Evolutionary conservation across 1,139 yeast species (phyloP).

Genomic region (Suhomyces wounanorum): DNA sequence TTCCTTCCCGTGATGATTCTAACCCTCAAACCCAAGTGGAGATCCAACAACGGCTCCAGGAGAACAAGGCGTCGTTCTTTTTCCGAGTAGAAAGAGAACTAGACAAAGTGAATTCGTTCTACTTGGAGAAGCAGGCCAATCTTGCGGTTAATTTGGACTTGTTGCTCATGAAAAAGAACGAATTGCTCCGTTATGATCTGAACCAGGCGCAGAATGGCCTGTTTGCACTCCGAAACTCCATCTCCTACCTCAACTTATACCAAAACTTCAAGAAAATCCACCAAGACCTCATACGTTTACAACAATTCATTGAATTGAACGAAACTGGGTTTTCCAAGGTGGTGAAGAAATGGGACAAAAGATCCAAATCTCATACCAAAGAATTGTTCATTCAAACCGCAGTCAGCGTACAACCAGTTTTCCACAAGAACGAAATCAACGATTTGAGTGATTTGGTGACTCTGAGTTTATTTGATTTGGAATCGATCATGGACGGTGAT

Average conservation of each 20-base stretch:
- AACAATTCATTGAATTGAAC: slow-evolving; percentile 90
- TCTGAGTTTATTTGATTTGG: slow-evolving; percentile 75
- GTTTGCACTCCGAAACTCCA: slow-evolving; percentile 42
- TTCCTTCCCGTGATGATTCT: slow-evolving; percentile 30
- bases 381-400: slow-evolving; percentile 90
- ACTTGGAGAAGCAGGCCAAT: slow-evolving; percentile 88
- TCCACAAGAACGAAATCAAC: slow-evolving; percentile 86
- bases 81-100: slow-evolving; percentile 90
- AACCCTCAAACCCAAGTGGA: slow-evolving; percentile 29
- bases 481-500: slow-evolving; percentile 84
- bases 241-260: slow-evolving; percentile 56
- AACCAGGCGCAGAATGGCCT: slow-evolving; percentile 22
- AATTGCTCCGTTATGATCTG: slow-evolving; percentile 35
- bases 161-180: slow-evolving; percentile 68
- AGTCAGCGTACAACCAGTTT: slow-evolving; percentile 94
- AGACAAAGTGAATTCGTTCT: slow-evolving; percentile 89
- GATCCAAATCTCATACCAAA: slow-evolving; percentile 92
- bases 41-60: slow-evolving; percentile 68
- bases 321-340: slow-evolving; percentile 96
- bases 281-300: slow-evolving; percentile 82
- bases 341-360: slow-evolving; percentile 95
- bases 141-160: slow-evolving; percentile 76
- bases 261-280: slow-evolving; percentile 90
- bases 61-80: slow-evolving; percentile 90
- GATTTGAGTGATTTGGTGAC: slow-evolving; percentile 82